Conservation (phyloP, 805 yeast species). For the Clavispora fructus region DNA sequence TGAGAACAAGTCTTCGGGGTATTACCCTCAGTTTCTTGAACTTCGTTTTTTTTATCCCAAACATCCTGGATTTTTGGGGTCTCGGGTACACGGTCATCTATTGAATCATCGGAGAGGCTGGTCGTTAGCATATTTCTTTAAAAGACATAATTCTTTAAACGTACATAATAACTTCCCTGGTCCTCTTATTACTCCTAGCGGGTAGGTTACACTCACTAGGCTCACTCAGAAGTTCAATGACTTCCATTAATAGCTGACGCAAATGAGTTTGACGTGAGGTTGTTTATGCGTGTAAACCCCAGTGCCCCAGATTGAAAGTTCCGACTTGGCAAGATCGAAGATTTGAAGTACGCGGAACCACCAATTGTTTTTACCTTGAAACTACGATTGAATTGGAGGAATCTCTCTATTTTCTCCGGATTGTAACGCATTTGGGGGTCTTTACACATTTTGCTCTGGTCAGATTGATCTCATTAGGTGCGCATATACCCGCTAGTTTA, state of each 20-base stretch:
- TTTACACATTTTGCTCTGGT: no score
- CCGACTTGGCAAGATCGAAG: background rate
- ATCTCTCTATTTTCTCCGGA: no score
- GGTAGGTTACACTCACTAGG: background rate
- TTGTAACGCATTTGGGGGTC: background rate
- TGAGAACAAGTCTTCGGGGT: background rate
- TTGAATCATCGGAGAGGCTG: slow-evolving; percentile 4
- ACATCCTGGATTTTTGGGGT: background rate
- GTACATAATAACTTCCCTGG: slow-evolving; percentile 8
- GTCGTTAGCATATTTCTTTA: background rate
- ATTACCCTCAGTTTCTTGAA: background rate
- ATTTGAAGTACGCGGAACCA: no score
- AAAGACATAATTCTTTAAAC: background rate
- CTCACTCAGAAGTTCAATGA: slow-evolving; percentile 14
- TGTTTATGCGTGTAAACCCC: slow-evolving; percentile 14
- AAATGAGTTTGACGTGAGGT: background rate
- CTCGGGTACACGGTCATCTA: background rate
- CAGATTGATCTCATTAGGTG: background rate
- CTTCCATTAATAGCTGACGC: slow-evolving; percentile 3
- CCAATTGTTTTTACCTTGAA: no score
- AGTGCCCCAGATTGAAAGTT: slow-evolving; percentile 14
- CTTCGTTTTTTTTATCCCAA: background rate
- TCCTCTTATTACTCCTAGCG: background rate
- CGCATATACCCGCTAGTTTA: background rate
- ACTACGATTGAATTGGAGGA: no score